A percentile compares a stretch with the other conserved stretches of the same genome.
These are phyloP conservation scores for Phylloporus sp. DNA, from an alignment of 768 basidiomycete species.

Conservation along the genomic window DNA sequence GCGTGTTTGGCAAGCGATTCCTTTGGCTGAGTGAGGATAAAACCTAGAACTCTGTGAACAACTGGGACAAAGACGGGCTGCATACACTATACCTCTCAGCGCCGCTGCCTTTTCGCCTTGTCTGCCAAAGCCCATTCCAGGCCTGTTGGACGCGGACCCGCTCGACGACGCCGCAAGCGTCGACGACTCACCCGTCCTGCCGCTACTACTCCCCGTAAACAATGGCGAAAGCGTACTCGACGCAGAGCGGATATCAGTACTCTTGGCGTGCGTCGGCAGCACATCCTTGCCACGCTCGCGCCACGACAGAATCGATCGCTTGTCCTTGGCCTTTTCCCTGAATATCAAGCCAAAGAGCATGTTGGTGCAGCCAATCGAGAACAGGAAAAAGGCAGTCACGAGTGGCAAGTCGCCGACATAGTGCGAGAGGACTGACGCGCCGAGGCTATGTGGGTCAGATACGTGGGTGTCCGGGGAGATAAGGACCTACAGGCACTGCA, in stretches of 20 bases:
- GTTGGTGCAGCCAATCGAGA: conserved; percentile 79
- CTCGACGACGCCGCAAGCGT: conserved; percentile 12
- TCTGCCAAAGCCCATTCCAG: conserved; percentile 71
- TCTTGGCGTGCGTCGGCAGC: conserved; percentile 42
- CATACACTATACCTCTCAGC: conserved; percentile 44
- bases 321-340: conserved; percentile 61
- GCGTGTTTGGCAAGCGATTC: conserved; percentile 53
- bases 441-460: conserved; percentile 40
- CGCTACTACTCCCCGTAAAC: conserved; percentile 4
- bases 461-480: neutral
- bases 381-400: conserved; percentile 83
- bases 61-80: neutral
- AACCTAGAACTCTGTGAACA: conserved; percentile 35
- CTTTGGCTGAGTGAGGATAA: conserved; percentile 52
- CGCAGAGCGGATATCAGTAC: conserved; percentile 24
- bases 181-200: conserved; percentile 5
- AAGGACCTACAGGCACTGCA: conserved; percentile 70
- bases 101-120: conserved; percentile 79
- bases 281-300: conserved; percentile 52
- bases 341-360: conserved; percentile 79
- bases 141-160: conserved; percentile 30
- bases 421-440: conserved; percentile 70
- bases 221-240: conserved; percentile 12
- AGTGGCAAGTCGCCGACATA: conserved; percentile 81
- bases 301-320: conserved; percentile 68